Evolutionary conservation across 331 rosid species (phyloP), one percentile per base, ranked within the genome.

Genomic region (Malus hybrid): DNA sequence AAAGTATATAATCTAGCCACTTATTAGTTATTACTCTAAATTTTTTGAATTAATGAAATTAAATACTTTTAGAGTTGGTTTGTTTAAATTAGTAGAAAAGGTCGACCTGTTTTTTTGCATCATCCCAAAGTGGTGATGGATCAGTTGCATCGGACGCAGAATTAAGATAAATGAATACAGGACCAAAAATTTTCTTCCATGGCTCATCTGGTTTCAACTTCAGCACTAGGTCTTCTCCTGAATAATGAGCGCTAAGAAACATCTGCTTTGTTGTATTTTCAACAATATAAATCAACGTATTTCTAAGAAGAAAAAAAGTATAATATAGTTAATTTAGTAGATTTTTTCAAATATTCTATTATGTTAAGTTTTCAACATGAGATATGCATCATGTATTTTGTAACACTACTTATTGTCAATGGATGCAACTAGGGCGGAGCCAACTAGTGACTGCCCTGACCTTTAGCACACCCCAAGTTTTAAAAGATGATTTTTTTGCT

Each of bases 141-240:
- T 20, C 89, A 55, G 10, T 33, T 69, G 69, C 82, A 52, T 65
- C 48, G 62, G 82, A 69, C 7, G 60, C 2, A 60, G 95, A 88
- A 75, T 94, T 94, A 22, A 90, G 73, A 72, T 94, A 86, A 39
- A 90, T 74, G 76, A 88, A 94, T 83, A 94, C 82, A 1, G 97
- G 98, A 39, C 98, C 98, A 73, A 86, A 91, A 44, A 90, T 93
- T 77, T 88, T 94, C 88, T 94, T 94, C 98, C 98, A 94, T 61
- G 89, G 73, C 76, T 91, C 98, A 19, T 87, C 84, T 3, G 85
- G 77, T 75, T 76, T 85, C 59, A 94, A 76, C 69, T 85, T 90
- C 33, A 96, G 71, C 31, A 94, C 89, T 78, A 91, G 79, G 81
- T 90, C 97, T 62, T 83, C 95, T 65, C 97, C 98, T 0, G 88